Evolutionary conservation across 2,329 filamentous ascomycete genomes (phyloP), one percentile per base, ranked within the genome.

Genomic region (Ophiostoma piceae): DNA sequence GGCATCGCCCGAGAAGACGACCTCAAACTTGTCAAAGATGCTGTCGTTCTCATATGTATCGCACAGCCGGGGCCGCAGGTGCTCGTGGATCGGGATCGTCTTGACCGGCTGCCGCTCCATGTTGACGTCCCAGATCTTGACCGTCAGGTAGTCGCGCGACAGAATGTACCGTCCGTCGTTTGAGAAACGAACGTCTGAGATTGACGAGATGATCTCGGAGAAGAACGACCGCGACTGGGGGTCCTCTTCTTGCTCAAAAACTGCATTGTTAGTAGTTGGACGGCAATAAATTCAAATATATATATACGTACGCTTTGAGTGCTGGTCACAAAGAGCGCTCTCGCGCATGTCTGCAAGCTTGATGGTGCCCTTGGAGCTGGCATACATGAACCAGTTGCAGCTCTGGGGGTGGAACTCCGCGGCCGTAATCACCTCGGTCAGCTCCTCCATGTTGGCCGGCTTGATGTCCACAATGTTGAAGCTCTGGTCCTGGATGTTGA

Each of bases 391-490:
- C 93, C 92, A 97, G 81, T 99, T 98, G 85, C 95, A 99, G 84
- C 94, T 97, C 77, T 90, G 84, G 6, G 95, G 95, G 78, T 99
- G 95, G 77, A 99, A 99, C 78, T 99, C 95, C 69, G 95, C 95
- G 60, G 95, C 95, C 14, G 95, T 99, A 78, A 99, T 98, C 75
- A 99, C 95, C 80, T 99, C 95, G 0, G 95, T 99, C 74, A 99
- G 85, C 83, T 99, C 95, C 81, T 99, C 95, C 95, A 99, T 99
- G 80, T 99, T 99, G 57, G 95, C 95, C 9, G 95, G 95, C 81
- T 99, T 99, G 84, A 99, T 99, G 79, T 99, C 95, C 73, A 99
- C 95, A 78, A 99, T 99, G 82, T 99, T 99, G 87, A 99, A 99
- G 83, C 95, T 98, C 82, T 98, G 94, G 76, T 98, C 94, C 79